Evolutionary conservation across 176 grass and related monocot species (phyloP), one percentile per base, ranked within the genome.

Genomic region (Musa schizocarpa): DNA sequence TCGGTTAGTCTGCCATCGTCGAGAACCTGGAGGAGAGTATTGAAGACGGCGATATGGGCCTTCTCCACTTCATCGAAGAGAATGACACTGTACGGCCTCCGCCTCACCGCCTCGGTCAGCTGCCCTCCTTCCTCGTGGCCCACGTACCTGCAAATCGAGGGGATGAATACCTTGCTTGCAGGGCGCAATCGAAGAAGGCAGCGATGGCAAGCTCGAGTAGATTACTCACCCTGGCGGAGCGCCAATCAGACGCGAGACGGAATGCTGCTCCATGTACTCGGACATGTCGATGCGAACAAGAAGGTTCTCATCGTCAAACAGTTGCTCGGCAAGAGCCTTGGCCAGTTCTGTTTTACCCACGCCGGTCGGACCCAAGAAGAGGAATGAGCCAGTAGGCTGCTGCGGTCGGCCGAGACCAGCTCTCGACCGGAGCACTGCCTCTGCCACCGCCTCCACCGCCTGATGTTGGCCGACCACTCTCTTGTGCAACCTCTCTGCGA

Each of bases 1-100:
- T 98, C 94, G 0, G 94, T 98, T 11, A 98, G 71, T 76, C 94
- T 84, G 1, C 94, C 94, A 10, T 98, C 94, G 23, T 98, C 94
- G 13, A 98, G 63, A 65, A 65, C 63, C 23, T 65, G 63, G 22
- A 65, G 63, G 23, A 65, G 22, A 8, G 63, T 27, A 79, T 98
- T 98, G 84, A 98, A 98, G 54, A 98, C 94, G 0, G 94, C 75
- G 13, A 89, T 84, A 65, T 65, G 63, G 25, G 63, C 63, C 63
- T 65, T 65, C 22, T 65, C 63, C 63, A 65, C 63, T 65, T 65
- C 94, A 10, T 97, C 94, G 75, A 97, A 97, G 52, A 97, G 90
- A 77, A 97, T 91, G 17, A 97, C 94, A 56, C 94, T 93, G 82
- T 97, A 98, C 0, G 94, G 94, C 58, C 94, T 13, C 75, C 90